phyloP scores from a whole-genome alignment of 306 rosid genomes.

The Prosopis cineraria region DNA sequence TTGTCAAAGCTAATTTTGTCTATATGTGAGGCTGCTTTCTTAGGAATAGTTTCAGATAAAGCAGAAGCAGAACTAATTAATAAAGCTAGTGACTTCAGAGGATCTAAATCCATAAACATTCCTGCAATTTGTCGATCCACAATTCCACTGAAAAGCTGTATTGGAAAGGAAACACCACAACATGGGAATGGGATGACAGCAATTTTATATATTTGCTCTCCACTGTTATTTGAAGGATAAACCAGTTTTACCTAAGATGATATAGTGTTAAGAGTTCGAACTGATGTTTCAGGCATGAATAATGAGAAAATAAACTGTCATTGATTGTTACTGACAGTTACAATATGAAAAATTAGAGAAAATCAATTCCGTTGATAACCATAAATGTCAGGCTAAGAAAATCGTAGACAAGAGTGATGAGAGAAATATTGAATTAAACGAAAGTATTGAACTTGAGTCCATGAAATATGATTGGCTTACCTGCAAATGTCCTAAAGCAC shows the following conservation, averaged over 20 bases:
- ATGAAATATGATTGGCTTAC: slow-evolving; percentile 41
- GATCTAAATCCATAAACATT: background rate
- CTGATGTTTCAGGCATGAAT: background rate
- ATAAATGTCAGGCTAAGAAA: background rate
- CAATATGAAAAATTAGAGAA: background rate
- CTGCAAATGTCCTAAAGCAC: slow-evolving; percentile 82
- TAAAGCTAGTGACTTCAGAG: background rate
- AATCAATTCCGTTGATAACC: background rate
- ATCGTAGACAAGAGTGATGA: background rate
- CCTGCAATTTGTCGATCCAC: background rate
- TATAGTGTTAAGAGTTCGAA: background rate
- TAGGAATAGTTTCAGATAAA: background rate
- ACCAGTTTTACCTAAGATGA: background rate
- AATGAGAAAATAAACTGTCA: background rate
- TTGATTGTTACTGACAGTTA: too few relatives aligned
- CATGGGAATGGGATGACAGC: background rate
- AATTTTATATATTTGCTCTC: background rate
- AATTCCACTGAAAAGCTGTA: background rate
- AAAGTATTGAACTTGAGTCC: slow-evolving; percentile 8
- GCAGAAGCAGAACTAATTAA: slow-evolving; percentile 1
- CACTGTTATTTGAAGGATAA: slow-evolving; percentile 6
- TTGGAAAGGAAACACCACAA: background rate
- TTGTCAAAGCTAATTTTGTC: background rate
- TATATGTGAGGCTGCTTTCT: background rate
- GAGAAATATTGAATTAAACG: background rate